These are phyloP conservation scores for Panicum miliaceum DNA, from an alignment of 176 grass and related monocot species.

Conservation along the genomic window DNA sequence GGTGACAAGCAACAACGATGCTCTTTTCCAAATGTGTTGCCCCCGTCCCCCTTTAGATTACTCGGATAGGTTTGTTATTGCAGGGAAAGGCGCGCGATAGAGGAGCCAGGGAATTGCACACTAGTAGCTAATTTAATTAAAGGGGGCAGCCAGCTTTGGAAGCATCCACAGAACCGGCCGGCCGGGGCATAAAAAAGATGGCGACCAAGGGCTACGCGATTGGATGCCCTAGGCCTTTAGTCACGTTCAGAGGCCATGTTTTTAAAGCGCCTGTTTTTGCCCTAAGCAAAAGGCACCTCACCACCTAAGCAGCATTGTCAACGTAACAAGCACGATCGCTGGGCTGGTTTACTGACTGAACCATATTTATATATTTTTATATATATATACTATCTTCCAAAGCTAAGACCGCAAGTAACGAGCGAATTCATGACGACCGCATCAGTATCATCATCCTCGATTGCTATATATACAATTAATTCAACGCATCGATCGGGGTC, in stretches of 20 bases:
- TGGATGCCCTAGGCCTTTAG: slow-evolving; percentile 50
- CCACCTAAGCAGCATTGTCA: slow-evolving; percentile 22
- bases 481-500: slow-evolving; percentile 1
- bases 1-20: slow-evolving; percentile 25
- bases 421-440: slow-evolving; percentile 15
- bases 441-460: background rate
- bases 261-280: slow-evolving; percentile 42
- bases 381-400: background rate
- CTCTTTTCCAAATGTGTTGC: slow-evolving; percentile 43
- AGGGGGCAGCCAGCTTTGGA: slow-evolving; percentile 38
- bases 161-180: slow-evolving; percentile 42
- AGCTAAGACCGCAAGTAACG: background rate
- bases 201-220: slow-evolving; percentile 31
- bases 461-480: background rate
- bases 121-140: background rate
- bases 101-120: slow-evolving; percentile 29
- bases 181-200: slow-evolving; percentile 37
- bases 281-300: slow-evolving; percentile 23
- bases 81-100: background rate
- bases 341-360: background rate
- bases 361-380: background rate
- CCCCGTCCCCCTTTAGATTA: background rate
- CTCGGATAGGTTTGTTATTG: slow-evolving; percentile 37
- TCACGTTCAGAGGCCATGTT: slow-evolving; percentile 51
- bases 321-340: slow-evolving; percentile 30